phyloP scores from a whole-genome alignment of 495 filamentous ascomycete species.

The Penicillium egyptiacum region DNA sequence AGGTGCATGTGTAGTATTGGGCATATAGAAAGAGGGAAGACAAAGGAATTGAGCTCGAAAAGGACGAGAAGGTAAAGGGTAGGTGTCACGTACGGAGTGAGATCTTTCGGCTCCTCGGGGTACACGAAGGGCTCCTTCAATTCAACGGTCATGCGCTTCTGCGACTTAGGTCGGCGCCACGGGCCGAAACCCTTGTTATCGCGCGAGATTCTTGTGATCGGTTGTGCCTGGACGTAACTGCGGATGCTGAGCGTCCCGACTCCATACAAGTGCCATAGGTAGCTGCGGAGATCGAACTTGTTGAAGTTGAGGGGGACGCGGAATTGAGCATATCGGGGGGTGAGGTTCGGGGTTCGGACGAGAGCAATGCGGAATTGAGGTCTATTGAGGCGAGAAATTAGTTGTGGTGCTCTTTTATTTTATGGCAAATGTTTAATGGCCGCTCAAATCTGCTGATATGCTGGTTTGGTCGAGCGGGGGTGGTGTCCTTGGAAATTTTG shows the following conservation, averaged over 20 bases:
- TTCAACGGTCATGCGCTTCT: conserved; percentile 92
- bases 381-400: conserved; percentile 42
- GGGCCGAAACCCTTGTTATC: conserved; percentile 43
- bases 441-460: neutral
- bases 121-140: conserved; percentile 81
- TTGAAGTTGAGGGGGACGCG: conserved; percentile 81
- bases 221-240: conserved; percentile 72
- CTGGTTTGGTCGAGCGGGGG: conserved; percentile 12
- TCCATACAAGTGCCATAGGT: conserved; percentile 74
- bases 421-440: neutral
- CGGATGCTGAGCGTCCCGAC: conserved; percentile 67
- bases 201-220: conserved; percentile 45
- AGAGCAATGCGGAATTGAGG: conserved; percentile 77
- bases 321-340: conserved; percentile 78
- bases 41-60: conserved; percentile 4
- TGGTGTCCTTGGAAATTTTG: conserved; percentile 5
- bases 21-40: neutral
- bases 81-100: conserved; percentile 49
- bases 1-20: neutral
- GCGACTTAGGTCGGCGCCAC: conserved; percentile 58
- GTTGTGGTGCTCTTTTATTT: neutral
- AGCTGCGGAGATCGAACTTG: conserved; percentile 90
- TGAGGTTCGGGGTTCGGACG: conserved; percentile 66
- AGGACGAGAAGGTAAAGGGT: neutral
- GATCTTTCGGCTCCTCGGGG: conserved; percentile 64